Evolutionary conservation across 1,284 basidiomycete genomes (phyloP), one percentile per base, ranked within the genome.

Genomic region (Ustilago shanxiensis): DNA sequence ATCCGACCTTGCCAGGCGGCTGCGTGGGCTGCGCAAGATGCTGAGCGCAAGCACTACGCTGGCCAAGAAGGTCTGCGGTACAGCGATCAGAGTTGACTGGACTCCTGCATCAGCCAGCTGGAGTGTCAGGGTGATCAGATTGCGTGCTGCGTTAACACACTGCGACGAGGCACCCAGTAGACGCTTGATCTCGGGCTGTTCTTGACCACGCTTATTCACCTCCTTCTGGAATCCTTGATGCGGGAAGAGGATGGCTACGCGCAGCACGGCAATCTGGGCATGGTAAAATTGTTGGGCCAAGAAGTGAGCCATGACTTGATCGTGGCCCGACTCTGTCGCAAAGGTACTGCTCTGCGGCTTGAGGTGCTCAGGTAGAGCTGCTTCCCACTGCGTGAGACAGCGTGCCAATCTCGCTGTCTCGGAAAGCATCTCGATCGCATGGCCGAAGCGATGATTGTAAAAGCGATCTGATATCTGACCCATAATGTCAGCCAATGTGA

Each of bases 231-330:
- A 62, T 6, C 44, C 26, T 16, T 62, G 41, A 13, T 47, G 52
- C 8, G 60, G 60, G n/a, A 62, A 62, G 7, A 62, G 41, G 26
- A 62, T 49, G 22, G 60, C 60, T 4, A 62, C 45, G 4, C 60
- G 60, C 3, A 62, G 60, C 29, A 62, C 60, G 13, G 60, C 60
- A 20, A 62, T 62, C 60, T 62, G 41, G 18, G 60, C 59, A 47
- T 60, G 35, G 28, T 62, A 62, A 52, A 47, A 56, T 22, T 62
- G 60, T 26, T 62, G 60, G 7, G 52, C 60, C 29, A 62, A n/a
- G 28, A 62, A 62, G 22, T 29, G 52, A n/a, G 29, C 39, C 20
- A 45, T 22, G 18, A 53, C 44, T 22, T 62, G 60, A 28, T 31
- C 29, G 5, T 58, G 33, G 13, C 41, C 44, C 22, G 37, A 20